Evolutionary conservation across 352 stramenopile genomes (phyloP), one percentile per base, ranked within the genome.

Genomic region (Achlya hypogyna): DNA sequence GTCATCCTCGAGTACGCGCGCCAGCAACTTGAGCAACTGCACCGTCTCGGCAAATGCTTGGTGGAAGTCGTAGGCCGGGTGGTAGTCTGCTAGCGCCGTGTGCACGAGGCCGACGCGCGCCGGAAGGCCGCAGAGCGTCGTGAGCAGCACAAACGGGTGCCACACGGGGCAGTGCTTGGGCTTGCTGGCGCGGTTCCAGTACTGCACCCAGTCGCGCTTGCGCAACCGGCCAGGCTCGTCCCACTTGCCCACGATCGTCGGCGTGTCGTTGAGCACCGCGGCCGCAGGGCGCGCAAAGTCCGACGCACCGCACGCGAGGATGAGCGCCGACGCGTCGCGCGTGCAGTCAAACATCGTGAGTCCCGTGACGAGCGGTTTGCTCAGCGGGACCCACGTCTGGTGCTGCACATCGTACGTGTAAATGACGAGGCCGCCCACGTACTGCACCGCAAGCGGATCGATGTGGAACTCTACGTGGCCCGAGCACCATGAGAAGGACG

Each of bases 381-480:
- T 81, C 18, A 92, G 72, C 52, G 88, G 76, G 2, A 69, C 51
- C 81, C 81, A 93, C 12, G 68, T 63, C 63, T 87, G 79, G 9
- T 62, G 27, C 31, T 75, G 78, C 65, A 81, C 86, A 54, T 89
- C 81, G 60, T 91, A 92, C 69, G 89, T 80, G 63, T 91, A 92
- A 53, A 94, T 82, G 31, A 90, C 82, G 12, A 86, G 81, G 12
- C 71, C 73, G 0, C 76, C 83, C 23, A 78, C 70, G 56, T 89
- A 94, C 53, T 86, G 76, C 31, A 94, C 81, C 4, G 80, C 83
- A 2, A 94, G 72, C 14, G 83, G 74, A 29, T 94, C 85, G 8
- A 94, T 71, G 56, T 91, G 89, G 74, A 92, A 94, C 62, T 92
- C 84, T 12, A 91, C 83, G 59, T 94, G 85, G 16, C 80, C 78